Percentiles rank a stretch among this genome's conserved stretches.
These are phyloP conservation scores for Alisma plantagoaquatica DNA, from an alignment of 106 monocot genomes.

Conservation along the genomic window DNA sequence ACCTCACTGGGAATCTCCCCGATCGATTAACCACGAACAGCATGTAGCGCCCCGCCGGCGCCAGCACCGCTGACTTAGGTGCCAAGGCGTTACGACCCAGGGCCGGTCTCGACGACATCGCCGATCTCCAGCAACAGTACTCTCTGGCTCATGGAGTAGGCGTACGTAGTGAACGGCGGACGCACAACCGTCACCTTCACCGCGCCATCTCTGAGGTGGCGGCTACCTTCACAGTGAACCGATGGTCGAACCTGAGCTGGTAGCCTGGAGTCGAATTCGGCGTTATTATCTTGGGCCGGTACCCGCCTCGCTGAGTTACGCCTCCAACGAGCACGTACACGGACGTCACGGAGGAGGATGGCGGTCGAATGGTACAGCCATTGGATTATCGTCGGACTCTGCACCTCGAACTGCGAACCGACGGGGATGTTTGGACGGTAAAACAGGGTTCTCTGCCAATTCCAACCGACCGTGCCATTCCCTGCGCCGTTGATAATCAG, in stretches of 20 bases:
- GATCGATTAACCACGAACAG: slow-evolving; percentile 44
- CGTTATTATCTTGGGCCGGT: slow-evolving; percentile 30
- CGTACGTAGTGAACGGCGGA: slow-evolving; percentile 51
- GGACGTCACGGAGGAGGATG: slow-evolving; percentile 51
- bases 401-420: slow-evolving; percentile 29
- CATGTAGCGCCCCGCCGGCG: slow-evolving; percentile 54
- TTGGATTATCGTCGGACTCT: slow-evolving; percentile 18
- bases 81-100: too few species aligned
- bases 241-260: slow-evolving; percentile 23
- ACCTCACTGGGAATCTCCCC: slow-evolving; percentile 43
- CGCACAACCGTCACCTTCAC: slow-evolving; percentile 41
- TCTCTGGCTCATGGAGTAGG: slow-evolving; percentile 66
- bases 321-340: slow-evolving; percentile 78
- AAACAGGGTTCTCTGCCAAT: slow-evolving; percentile 31
- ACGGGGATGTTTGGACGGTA: slow-evolving; percentile 14
- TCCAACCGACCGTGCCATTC: slow-evolving; percentile 77
- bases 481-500: slow-evolving; percentile 63
- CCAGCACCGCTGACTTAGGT: slow-evolving; percentile 17
- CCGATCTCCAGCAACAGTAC: slow-evolving; percentile 22
- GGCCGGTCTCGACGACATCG: slow-evolving; percentile 1
- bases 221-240: slow-evolving; percentile 23
- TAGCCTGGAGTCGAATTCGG: not conserved
- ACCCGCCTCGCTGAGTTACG: slow-evolving; percentile 49
- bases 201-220: not conserved
- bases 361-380: slow-evolving; percentile 68